Percentiles rank a stretch among this genome's conserved stretches.
Evolutionary conservation across 768 basidiomycete genomes (phyloP).

Genomic region (Agaricus subrufescens): DNA sequence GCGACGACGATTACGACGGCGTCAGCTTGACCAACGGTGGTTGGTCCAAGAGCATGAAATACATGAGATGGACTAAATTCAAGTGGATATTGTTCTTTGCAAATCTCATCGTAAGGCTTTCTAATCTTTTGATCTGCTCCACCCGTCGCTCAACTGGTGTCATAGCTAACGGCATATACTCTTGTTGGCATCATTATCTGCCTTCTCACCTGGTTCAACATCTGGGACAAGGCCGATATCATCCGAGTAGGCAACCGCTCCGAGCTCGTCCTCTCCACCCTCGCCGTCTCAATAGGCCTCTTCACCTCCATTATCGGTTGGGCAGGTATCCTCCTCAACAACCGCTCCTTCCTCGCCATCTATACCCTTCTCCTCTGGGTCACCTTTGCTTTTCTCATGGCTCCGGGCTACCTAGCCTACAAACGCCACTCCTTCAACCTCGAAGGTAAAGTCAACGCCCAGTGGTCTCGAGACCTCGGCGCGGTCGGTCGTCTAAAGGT

Average conservation of each 20-base stretch:
- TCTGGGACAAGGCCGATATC: slow-evolving; percentile 65
- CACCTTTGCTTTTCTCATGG: slow-evolving; percentile 63
- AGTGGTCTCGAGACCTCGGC: slow-evolving; percentile 67
- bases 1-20: slow-evolving; percentile 54
- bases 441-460: slow-evolving; percentile 74
- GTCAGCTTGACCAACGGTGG: slow-evolving; percentile 34
- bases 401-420: slow-evolving; percentile 78
- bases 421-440: slow-evolving; percentile 72
- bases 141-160: background rate
- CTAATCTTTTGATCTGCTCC: background rate
- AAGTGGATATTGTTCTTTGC: slow-evolving; percentile 71
- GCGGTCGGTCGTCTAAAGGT: slow-evolving; percentile 57
- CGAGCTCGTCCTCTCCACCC: slow-evolving; percentile 68
- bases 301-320: slow-evolving; percentile 71
- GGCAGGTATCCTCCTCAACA: slow-evolving; percentile 80
- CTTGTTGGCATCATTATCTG: slow-evolving; percentile 58
- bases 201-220: slow-evolving; percentile 75
- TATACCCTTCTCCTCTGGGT: slow-evolving; percentile 79
- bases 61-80: slow-evolving; percentile 75
- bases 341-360: slow-evolving; percentile 73
- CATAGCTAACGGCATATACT: slow-evolving; percentile 51
- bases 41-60: slow-evolving; percentile 9
- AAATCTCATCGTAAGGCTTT: slow-evolving; percentile 40
- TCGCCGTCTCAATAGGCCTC: slow-evolving; percentile 54
- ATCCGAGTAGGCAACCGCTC: slow-evolving; percentile 63